Conservation (phyloP, 192 early-diverging fungal genomes). For the Helicostylum pulchrum region DNA sequence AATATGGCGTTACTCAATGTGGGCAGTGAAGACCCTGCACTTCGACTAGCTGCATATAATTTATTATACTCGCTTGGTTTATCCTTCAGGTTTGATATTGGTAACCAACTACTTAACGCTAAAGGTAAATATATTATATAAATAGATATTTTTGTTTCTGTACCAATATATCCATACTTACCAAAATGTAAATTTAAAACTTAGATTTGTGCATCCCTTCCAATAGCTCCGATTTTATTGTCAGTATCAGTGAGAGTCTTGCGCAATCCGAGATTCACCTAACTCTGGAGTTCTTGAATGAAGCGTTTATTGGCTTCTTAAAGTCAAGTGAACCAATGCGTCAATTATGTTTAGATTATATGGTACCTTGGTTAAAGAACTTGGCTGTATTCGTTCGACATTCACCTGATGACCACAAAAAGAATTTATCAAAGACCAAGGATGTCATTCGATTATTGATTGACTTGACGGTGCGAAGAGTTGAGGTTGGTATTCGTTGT, state of each 20-base stretch:
- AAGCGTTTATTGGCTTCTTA: slow-evolving; percentile 78
- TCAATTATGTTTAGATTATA: slow-evolving; percentile 79
- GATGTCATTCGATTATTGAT: slow-evolving; percentile 76
- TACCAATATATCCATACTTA: too few species aligned
- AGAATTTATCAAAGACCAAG: slow-evolving; percentile 56
- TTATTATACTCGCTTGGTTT: slow-evolving; percentile 76
- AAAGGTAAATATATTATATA: too few species aligned
- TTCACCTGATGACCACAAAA: slow-evolving; percentile 44
- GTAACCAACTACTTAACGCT: slow-evolving; percentile 70
- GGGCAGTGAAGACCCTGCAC: slow-evolving; percentile 67
- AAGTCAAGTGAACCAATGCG: slow-evolving; percentile 66
- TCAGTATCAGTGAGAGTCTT: slow-evolving; percentile 73
- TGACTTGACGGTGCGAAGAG: slow-evolving; percentile 70
- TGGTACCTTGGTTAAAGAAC: slow-evolving; percentile 84
- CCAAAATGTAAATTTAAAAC: too few species aligned
- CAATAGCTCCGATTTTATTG: slow-evolving; percentile 82
- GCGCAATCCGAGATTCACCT: slow-evolving; percentile 71
- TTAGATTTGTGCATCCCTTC: slow-evolving; percentile 81
- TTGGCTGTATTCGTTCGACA: slow-evolving; percentile 55
- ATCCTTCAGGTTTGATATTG: slow-evolving; percentile 78
- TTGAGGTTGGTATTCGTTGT: slow-evolving; percentile 54
- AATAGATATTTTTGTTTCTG: not conserved
- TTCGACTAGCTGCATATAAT: slow-evolving; percentile 84
- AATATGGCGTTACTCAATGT: slow-evolving; percentile 90
- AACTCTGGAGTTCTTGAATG: slow-evolving; percentile 84